phyloP scores from a whole-genome alignment of 2,329 filamentous ascomycete species.

The Pochonia chlamydosporia region DNA sequence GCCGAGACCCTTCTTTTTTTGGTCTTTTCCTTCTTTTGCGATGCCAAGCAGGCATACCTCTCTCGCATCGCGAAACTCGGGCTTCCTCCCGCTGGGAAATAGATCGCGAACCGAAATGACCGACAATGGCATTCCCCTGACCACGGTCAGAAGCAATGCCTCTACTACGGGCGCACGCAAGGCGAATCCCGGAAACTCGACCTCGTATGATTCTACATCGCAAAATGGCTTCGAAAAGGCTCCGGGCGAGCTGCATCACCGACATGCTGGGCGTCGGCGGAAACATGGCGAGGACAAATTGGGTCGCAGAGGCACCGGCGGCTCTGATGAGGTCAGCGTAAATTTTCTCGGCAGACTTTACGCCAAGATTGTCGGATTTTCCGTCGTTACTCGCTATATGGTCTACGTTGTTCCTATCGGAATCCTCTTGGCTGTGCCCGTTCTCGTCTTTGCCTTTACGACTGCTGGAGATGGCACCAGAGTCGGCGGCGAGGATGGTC shows the following conservation, averaged over 20 bases:
- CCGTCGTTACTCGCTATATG: constrained; percentile 59
- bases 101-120: constrained; percentile 26
- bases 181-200: constrained; percentile 28
- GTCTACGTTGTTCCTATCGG: constrained; percentile 63
- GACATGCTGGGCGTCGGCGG: constrained; percentile 41
- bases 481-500: constrained; percentile 23
- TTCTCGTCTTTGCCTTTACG: constrained; percentile 48
- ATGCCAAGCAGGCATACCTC: constrained; percentile 15
- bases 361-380: constrained; percentile 57
- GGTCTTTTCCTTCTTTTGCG: neutral
- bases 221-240: constrained; percentile 39
- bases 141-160: constrained; percentile 47
- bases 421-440: constrained; percentile 54
- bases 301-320: constrained; percentile 37
- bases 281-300: constrained; percentile 32
- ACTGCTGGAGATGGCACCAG: neutral
- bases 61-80: constrained; percentile 15
- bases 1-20: neutral
- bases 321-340: constrained; percentile 47
- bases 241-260: constrained; percentile 26
- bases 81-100: constrained; percentile 39
- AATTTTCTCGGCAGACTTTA: constrained; percentile 63
- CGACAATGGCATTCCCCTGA: constrained; percentile 47
- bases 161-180: constrained; percentile 50
- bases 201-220: constrained; percentile 26